Evolutionary conservation across 441 rosid species (phyloP).

Genomic region (Syzygium syzygioides): DNA sequence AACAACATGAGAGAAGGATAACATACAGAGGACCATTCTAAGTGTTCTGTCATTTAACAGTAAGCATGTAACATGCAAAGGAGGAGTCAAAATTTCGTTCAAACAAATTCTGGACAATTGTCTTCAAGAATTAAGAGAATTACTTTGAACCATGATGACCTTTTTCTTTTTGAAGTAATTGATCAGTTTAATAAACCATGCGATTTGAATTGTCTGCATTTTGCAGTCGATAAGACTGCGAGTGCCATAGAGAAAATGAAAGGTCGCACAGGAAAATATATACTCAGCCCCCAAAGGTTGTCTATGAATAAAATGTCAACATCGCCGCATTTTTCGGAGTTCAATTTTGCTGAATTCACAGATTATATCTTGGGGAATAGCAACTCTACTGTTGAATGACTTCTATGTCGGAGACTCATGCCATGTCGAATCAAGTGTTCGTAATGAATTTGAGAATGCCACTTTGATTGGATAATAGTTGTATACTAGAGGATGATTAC

Average conservation of each 20-base stretch:
- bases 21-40: not conserved
- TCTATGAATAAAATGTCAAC: not conserved
- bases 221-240: not conserved
- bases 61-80: not conserved
- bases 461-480: not conserved
- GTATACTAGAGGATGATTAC: not conserved
- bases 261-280: not conserved
- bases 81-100: not conserved
- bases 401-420: not conserved
- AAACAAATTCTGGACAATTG: not conserved
- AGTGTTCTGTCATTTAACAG: not conserved
- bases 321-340: not conserved
- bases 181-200: not conserved
- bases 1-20: not conserved
- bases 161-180: not conserved
- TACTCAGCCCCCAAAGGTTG: not conserved
- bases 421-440: rapidly evolving
- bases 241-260: not conserved
- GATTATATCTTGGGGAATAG: not conserved
- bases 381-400: not conserved
- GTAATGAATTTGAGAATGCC: not conserved
- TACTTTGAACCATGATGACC: not conserved
- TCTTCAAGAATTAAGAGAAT: not conserved
- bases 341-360: not conserved
- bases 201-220: not conserved